These are phyloP conservation scores for Kwoniella sp. DNA, from an alignment of 768 basidiomycete genomes.

Conservation along the genomic window DNA sequence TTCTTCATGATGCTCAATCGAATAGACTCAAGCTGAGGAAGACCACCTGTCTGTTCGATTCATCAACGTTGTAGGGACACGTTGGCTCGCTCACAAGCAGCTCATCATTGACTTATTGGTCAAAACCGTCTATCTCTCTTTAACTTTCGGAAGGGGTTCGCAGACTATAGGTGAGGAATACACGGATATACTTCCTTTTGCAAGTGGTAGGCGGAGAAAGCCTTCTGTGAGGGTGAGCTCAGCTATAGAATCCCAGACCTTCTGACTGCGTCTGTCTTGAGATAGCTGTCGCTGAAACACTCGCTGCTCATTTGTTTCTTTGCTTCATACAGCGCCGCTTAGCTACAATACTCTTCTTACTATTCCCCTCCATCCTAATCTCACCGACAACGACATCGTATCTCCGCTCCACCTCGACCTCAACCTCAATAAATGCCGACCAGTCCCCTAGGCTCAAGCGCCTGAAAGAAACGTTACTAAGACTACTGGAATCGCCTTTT, in stretches of 20 bases:
- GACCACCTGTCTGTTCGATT: too few species aligned
- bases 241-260: too few species aligned
- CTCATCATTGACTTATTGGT: conserved; percentile 41
- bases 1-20: neutral
- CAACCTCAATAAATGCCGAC: neutral
- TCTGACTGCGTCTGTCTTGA: too few species aligned
- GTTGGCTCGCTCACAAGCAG: conserved; percentile 48
- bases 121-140: conserved; percentile 44
- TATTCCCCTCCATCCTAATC: conserved; percentile 35
- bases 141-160: conserved; percentile 51
- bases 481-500: conserved; percentile 34
- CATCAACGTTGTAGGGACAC: conserved; percentile 34
- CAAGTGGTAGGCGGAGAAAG: conserved; percentile 19
- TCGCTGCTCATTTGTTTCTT: neutral
- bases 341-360: conserved; percentile 39
- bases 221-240: neutral
- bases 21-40: too few species aligned
- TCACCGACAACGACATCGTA: conserved; percentile 25
- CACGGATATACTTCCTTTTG: conserved; percentile 52
- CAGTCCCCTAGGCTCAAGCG: conserved; percentile 3
- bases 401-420: conserved; percentile 20
- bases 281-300: too few species aligned
- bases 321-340: conserved; percentile 37
- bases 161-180: conserved; percentile 57
- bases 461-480: conserved; percentile 4